These are phyloP conservation scores for Mortierella sp. DNA, from an alignment of 371 early-diverging fungal genomes.

Conservation along the genomic window DNA sequence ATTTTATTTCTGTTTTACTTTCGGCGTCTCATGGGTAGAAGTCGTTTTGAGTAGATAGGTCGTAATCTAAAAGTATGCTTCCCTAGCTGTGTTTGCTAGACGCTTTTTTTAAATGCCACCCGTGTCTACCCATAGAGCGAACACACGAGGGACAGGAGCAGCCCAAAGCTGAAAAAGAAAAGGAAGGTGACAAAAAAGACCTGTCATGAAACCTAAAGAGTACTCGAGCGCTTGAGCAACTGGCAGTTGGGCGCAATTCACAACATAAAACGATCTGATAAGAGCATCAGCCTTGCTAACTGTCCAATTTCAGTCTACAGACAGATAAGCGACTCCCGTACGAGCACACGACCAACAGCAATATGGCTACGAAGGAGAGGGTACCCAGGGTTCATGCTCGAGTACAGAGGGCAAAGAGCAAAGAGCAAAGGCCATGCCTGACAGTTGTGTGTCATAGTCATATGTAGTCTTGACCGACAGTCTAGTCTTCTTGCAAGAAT, in stretches of 20 bases:
- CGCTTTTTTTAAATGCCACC: neutral
- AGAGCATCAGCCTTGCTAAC: neutral
- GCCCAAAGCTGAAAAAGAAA: neutral
- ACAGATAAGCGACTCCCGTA: no score
- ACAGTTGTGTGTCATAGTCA: conserved; percentile 3
- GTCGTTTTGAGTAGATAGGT: no score
- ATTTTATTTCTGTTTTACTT: no score
- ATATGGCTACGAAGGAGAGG: neutral
- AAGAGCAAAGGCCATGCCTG: neutral
- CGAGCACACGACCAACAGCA: no score
- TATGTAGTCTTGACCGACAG: neutral
- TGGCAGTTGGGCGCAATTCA: neutral
- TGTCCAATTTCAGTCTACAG: no score
- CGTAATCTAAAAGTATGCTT: neutral
- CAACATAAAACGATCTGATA: conserved; percentile 3
- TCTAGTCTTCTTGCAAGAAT: neutral
- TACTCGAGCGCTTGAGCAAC: no score
- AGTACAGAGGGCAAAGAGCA: neutral
- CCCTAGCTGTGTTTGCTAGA: neutral
- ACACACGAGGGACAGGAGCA: neutral
- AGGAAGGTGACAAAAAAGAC: neutral
- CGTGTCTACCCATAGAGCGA: neutral
- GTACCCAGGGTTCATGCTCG: neutral
- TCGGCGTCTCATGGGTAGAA: no score
- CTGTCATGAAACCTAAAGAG: no score